phyloP scores from a whole-genome alignment of 2,329 filamentous ascomycete species.

The Furcasterigmium furcatum region DNA sequence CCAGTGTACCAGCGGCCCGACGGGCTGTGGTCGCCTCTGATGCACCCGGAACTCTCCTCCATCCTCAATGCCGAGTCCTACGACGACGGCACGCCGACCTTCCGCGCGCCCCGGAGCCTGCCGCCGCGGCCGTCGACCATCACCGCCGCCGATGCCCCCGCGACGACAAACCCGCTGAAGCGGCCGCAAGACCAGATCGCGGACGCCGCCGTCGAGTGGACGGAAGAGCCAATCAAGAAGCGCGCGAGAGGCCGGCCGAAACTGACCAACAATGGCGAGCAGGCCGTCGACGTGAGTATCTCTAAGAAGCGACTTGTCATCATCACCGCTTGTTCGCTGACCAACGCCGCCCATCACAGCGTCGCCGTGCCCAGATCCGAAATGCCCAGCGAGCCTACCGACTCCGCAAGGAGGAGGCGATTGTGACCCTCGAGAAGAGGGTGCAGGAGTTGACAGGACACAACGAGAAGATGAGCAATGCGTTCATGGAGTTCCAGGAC shows the following conservation, averaged over 20 bases:
- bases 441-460: conserved; percentile 66
- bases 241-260: conserved; percentile 70
- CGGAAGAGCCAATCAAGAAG: conserved; percentile 42
- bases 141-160: conserved; percentile 6
- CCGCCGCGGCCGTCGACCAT: conserved; percentile 11
- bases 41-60: conserved; percentile 32
- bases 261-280: conserved; percentile 74
- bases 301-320: conserved; percentile 4
- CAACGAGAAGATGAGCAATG: conserved; percentile 71
- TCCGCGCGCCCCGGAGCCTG: conserved; percentile 13
- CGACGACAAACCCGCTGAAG: conserved; percentile 20
- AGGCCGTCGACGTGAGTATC: conserved; percentile 69
- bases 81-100: conserved; percentile 25
- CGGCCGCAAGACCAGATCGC: conserved; percentile 20
- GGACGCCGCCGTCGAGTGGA: conserved; percentile 30
- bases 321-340: not conserved
- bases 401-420: conserved; percentile 79
- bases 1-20: conserved; percentile 5
- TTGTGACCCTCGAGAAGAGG: conserved; percentile 67
- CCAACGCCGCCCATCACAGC: conserved; percentile 39
- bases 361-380: conserved; percentile 82
- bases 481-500: conserved; percentile 66
- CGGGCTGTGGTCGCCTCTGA: conserved; percentile 9
- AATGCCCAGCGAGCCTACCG: conserved; percentile 84
- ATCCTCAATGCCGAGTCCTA: conserved; percentile 46